Evolutionary conservation across 768 basidiomycete species (phyloP), one percentile per base, ranked within the genome.

Genomic region (Panaeolus papilionaceus): DNA sequence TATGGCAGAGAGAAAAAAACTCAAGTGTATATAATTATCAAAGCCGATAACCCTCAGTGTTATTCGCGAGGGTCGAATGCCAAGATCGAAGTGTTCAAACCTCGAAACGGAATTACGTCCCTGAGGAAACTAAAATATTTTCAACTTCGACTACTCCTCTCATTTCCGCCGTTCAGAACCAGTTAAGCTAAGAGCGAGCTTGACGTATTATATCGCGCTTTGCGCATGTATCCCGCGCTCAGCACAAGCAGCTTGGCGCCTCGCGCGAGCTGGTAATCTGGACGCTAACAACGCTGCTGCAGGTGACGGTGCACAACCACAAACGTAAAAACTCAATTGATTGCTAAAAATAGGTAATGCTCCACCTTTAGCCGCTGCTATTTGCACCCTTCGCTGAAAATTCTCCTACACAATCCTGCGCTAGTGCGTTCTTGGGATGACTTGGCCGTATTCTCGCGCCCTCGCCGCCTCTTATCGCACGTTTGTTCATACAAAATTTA

Each of bases 271-370:
- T 16, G 3, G 20, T 28, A 37, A 58, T 37, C 5, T 33, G 33
- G 33, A 33, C 33, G 33, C 33, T 33, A 33, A 3, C 33, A 5
- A 33, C 33, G 20, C 20, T 20, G 3, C 45, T 23, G 16, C 9
- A 11, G 40, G 40, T 4, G 40, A 5, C 33, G 5, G 33, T 33
- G 3, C 33, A 39, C 5, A 28, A 7, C 18, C 44, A 6, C n/a
- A 16, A 12, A 39, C 44, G 38, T 63, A 63, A 42, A 16, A 11
- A 20, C 28, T 38, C 33, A 38, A 63, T 42, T 40, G 39, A 18
- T 63, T 45, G 23, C 62, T 63, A 63, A 45, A 42, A 63, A 45
- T 23, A 63, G 44, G 14, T 45, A 42, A 40, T 42, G 62, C 62
- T 45, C 39, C 44, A 42, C 40, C 16, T 23, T 65, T 54, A 38